Evolutionary conservation across 306 rosid genomes (phyloP), one percentile per base, ranked within the genome.

Genomic region (Dalbergia cochinchinensis): DNA sequence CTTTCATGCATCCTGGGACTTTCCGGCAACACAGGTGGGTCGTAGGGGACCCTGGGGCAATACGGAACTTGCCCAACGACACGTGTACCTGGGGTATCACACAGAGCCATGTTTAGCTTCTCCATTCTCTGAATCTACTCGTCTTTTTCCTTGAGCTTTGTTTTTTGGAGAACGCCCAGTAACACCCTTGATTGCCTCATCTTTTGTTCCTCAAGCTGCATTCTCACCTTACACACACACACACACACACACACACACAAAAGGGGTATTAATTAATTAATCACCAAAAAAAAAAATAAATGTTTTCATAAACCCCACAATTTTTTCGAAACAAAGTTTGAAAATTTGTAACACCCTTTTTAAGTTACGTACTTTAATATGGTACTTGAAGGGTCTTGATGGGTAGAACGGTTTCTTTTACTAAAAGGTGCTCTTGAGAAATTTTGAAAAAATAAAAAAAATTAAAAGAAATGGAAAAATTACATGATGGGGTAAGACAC

Each of bases 151-250:
- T n/a, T n/a, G n/a, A n/a, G n/a, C n/a, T n/a, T n/a, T n/a, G n/a
- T n/a, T n/a, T n/a, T n/a, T n/a, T n/a, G n/a, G n/a, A n/a, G n/a
- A n/a, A n/a, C n/a, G n/a, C n/a, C n/a, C n/a, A n/a, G n/a, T n/a
- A n/a, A n/a, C n/a, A n/a, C n/a, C n/a, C n/a, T n/a, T n/a, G n/a
- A 80, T 87, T 95, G 93, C 71, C 85, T 74, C 73, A 78, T 60
- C 44, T 90, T 87, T 9, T 85, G 90, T 18, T 85, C 88, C 16
- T 91, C 92, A 0, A 95, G 12, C 58, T 89, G 88, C 80, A 89
- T 20, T 70, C 91, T 92, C 87, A 91, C 66, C 57, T 88, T 92
- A 3, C 34, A n/a, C 33, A 78, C 35, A 55, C 4, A 20, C 44
- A 1, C 33, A 78, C 35, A 55, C 4, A 20, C 44, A 1, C n/a